These are phyloP conservation scores for Millerozyma miso DNA, from an alignment of 805 yeast species.

Conservation along the genomic window DNA sequence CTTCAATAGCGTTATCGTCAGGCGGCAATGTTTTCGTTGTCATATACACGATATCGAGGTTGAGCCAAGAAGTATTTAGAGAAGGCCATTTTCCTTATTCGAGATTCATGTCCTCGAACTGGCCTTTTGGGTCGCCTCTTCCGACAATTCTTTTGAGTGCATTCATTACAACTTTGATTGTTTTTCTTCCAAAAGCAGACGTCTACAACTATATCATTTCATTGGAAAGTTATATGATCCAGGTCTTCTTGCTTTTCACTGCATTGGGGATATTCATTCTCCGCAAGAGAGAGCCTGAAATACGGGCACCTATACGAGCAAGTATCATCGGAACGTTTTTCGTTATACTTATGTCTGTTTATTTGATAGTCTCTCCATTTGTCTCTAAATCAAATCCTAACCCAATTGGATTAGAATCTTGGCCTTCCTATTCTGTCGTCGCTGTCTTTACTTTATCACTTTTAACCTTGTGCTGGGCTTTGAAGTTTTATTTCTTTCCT, in stretches of 20 bases:
- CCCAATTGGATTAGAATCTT: conserved; percentile 34
- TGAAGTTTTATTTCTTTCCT: conserved; percentile 49
- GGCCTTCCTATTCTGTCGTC: conserved; percentile 49
- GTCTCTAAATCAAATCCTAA: conserved; percentile 32
- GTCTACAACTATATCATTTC: conserved; percentile 49
- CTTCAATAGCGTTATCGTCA: conserved; percentile 57
- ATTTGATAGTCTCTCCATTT: conserved; percentile 51
- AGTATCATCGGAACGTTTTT: conserved; percentile 44
- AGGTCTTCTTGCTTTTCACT: conserved; percentile 46
- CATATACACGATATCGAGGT: conserved; percentile 53
- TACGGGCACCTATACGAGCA: conserved; percentile 50
- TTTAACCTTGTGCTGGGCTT: conserved; percentile 54
- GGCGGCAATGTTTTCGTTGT: conserved; percentile 63
- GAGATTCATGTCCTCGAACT: conserved; percentile 47
- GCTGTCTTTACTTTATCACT: conserved; percentile 37
- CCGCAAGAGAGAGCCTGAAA: conserved; percentile 45
- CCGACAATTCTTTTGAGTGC: conserved; percentile 45
- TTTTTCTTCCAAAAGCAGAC: conserved; percentile 45
- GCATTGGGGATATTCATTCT: conserved; percentile 57
- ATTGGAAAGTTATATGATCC: conserved; percentile 49
- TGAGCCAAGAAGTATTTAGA: conserved; percentile 61
- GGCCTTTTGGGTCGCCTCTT: conserved; percentile 55
- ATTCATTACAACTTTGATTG: conserved; percentile 34
- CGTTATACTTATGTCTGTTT: conserved; percentile 42
- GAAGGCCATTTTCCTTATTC: conserved; percentile 61